Conservation (phyloP, 306 rosid species). For the Cicer cuneatum region DNA sequence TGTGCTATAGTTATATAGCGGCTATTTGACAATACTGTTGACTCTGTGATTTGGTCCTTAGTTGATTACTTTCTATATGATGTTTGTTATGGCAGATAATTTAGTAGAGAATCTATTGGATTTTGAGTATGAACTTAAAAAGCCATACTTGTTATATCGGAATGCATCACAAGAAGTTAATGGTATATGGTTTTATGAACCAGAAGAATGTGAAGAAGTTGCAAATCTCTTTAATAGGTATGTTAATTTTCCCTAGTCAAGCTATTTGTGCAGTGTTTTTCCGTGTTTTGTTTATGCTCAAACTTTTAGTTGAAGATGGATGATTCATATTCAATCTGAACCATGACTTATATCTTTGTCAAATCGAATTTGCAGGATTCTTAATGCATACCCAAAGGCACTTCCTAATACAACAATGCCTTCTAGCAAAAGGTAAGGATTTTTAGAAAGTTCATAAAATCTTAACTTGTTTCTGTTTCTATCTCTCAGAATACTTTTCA, state of each 20-base stretch:
- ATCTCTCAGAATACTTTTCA: slow-evolving; percentile 10
- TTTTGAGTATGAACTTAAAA: slow-evolving; percentile 92
- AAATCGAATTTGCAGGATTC: slow-evolving; percentile 67
- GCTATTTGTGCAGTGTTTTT: slow-evolving; percentile 29
- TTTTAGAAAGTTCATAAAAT: slow-evolving; percentile 26
- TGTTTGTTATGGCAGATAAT: slow-evolving; percentile 66
- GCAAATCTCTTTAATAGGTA: slow-evolving; percentile 89
- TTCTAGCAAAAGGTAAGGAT: slow-evolving; percentile 64
- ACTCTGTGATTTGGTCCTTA: slow-evolving; percentile 20
- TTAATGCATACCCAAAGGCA: slow-evolving; percentile 75
- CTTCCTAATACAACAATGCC: slow-evolving; percentile 67
- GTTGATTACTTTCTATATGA: slow-evolving; percentile 33
- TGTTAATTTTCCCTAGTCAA: slow-evolving; percentile 23
- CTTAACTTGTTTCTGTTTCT: slow-evolving; percentile 7
- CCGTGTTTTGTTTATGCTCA: slow-evolving; percentile 15
- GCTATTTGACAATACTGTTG: too few species aligned
- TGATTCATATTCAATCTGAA: slow-evolving; percentile 31
- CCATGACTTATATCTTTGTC: neutral
- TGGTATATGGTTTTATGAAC: slow-evolving; percentile 96
- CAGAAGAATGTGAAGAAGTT: slow-evolving; percentile 94
- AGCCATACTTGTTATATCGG: slow-evolving; percentile 84
- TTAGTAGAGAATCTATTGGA: slow-evolving; percentile 95
- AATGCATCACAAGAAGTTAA: slow-evolving; percentile 95
- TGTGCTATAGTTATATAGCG: too few species aligned
- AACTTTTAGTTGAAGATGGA: slow-evolving; percentile 28